Conservation (phyloP, 768 basidiomycete species). For the Symmetrospora coprosmae region DNA sequence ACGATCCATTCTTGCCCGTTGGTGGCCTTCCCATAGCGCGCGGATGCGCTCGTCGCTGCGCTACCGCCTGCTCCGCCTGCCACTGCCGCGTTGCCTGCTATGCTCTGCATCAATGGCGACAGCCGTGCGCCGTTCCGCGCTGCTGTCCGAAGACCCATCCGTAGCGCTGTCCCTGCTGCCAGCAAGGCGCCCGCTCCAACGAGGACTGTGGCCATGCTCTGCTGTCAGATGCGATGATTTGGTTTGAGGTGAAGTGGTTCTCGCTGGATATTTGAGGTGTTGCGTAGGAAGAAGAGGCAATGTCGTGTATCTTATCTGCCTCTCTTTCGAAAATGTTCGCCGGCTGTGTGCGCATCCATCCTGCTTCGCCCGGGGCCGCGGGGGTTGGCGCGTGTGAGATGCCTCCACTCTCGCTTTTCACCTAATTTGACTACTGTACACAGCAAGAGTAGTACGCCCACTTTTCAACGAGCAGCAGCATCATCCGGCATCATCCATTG, state of each 20-base stretch:
- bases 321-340: no score
- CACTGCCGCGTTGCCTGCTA: slow-evolving; percentile 25
- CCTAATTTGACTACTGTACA: background rate
- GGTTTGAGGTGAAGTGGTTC: no score
- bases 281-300: no score
- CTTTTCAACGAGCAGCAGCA: no score
- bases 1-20: slow-evolving; percentile 58
- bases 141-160: slow-evolving; percentile 48
- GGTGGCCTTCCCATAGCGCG: slow-evolving; percentile 32
- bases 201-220: slow-evolving; percentile 63
- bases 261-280: no score
- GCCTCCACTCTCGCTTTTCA: background rate
- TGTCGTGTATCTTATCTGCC: no score
- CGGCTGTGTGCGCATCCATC: no score
- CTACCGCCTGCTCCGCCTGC: slow-evolving; percentile 47
- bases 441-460: no score
- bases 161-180: slow-evolving; percentile 58
- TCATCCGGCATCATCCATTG: no score
- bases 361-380: no score
- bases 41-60: slow-evolving; percentile 48
- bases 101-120: slow-evolving; percentile 23
- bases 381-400: no score
- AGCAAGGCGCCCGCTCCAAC: slow-evolving; percentile 59
- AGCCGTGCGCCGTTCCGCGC: slow-evolving; percentile 28
- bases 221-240: no score